A percentile compares a stretch with the other conserved stretches of the same genome.
Evolutionary conservation across 257 asterid species (phyloP).

Genomic region (Scutellaria galericulata): DNA sequence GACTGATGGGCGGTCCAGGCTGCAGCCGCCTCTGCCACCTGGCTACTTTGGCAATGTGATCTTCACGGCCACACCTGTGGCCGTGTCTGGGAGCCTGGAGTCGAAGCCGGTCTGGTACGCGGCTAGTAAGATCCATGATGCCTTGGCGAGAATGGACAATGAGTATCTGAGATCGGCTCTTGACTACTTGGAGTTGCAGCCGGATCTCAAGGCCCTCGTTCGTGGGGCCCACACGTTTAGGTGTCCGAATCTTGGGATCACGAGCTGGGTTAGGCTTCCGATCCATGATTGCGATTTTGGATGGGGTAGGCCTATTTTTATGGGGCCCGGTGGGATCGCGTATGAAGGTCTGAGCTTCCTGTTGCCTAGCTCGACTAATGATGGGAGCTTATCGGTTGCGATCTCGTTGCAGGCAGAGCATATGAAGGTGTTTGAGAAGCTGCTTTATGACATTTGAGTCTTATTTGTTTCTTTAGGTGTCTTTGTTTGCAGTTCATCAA

Average conservation of each 20-base stretch:
- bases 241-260: constrained; percentile 93
- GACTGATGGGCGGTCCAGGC: constrained; percentile 78
- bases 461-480: neutral
- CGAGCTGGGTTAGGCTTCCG: constrained; percentile 88
- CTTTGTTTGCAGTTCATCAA: neutral
- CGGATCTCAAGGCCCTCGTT: constrained; percentile 76
- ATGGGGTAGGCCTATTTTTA: constrained; percentile 83
- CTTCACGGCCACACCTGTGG: constrained; percentile 78
- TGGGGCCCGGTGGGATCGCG: constrained; percentile 96
- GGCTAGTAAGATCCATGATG: constrained; percentile 74
- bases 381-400: constrained; percentile 80
- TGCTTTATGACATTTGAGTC: constrained; percentile 62
- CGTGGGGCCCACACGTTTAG: constrained; percentile 87
- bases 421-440: constrained; percentile 74
- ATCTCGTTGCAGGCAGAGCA: constrained; percentile 75
- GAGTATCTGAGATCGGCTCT: constrained; percentile 84
- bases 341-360: constrained; percentile 82
- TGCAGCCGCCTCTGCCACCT: constrained; percentile 67
- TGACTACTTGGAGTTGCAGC: constrained; percentile 86
- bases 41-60: constrained; percentile 91
- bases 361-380: constrained; percentile 67
- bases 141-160: constrained; percentile 75
- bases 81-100: constrained; percentile 64
- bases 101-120: constrained; percentile 68
- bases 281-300: constrained; percentile 92